phyloP scores from a whole-genome alignment of 2,329 filamentous ascomycete genomes.

The Pyrenophora tritici-repentis region DNA sequence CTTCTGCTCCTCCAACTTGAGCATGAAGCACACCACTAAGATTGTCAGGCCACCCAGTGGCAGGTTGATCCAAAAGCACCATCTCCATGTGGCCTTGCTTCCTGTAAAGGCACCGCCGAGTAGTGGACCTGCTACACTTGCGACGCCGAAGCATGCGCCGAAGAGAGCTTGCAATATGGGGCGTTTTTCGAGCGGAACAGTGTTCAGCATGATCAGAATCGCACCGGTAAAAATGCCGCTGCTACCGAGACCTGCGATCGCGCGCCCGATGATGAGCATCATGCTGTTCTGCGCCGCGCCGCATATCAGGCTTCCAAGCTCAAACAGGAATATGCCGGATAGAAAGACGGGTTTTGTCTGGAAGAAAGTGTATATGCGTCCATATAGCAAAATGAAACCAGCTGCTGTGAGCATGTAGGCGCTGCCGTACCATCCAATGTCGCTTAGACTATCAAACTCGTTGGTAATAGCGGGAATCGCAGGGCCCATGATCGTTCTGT shows the following conservation, averaged over 20 bases:
- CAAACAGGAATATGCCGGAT: constrained; percentile 52
- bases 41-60: constrained; percentile 55
- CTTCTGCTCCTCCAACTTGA: constrained; percentile 41
- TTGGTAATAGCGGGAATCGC: constrained; percentile 55
- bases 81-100: constrained; percentile 50
- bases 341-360: constrained; percentile 57
- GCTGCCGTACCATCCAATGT: constrained; percentile 52
- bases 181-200: constrained; percentile 49
- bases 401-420: constrained; percentile 49
- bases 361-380: constrained; percentile 55
- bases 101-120: constrained; percentile 53
- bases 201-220: constrained; percentile 42
- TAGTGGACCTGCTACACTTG: constrained; percentile 51
- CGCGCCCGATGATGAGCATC: constrained; percentile 40
- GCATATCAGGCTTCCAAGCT: constrained; percentile 61
- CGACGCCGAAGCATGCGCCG: constrained; percentile 47
- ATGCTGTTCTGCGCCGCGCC: constrained; percentile 48
- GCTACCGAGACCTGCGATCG: constrained; percentile 38
- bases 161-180: constrained; percentile 50
- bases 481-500: constrained; percentile 53
- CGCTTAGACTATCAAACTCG: constrained; percentile 49
- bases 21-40: constrained; percentile 38
- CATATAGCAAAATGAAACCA: constrained; percentile 52
- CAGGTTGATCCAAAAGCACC: constrained; percentile 58
- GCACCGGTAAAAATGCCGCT: constrained; percentile 42